Conservation (phyloP, 2,329 filamentous ascomycete genomes). For the Lachnellula hyalina region DNA sequence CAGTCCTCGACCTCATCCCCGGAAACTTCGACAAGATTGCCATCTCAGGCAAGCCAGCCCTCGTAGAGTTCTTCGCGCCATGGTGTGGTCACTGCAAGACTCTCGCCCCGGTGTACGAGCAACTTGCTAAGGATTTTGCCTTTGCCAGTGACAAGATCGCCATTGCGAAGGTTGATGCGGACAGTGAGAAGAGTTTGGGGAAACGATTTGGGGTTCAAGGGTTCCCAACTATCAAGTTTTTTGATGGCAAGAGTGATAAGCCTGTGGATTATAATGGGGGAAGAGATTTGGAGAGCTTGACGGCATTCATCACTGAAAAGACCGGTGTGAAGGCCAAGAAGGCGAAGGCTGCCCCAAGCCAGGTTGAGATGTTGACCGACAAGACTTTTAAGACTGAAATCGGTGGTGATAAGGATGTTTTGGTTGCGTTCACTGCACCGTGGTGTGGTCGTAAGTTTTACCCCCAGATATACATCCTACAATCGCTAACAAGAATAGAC, state of each 20-base stretch:
- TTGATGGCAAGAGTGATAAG: slow-evolving; percentile 87
- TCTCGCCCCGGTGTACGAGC: slow-evolving; percentile 90
- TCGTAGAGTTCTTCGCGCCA: slow-evolving; percentile 96
- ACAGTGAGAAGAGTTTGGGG: slow-evolving; percentile 78
- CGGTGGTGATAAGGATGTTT: slow-evolving; percentile 79
- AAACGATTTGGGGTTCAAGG: slow-evolving; percentile 85
- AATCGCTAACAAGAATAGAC: slow-evolving; percentile 51
- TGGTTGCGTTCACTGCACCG: slow-evolving; percentile 95
- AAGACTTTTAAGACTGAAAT: slow-evolving; percentile 69
- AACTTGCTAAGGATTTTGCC: slow-evolving; percentile 72
- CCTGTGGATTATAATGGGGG: slow-evolving; percentile 82
- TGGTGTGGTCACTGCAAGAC: slow-evolving; percentile 99
- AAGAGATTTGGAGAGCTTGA: slow-evolving; percentile 81
- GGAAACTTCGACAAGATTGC: slow-evolving; percentile 89
- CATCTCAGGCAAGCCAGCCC: slow-evolving; percentile 86
- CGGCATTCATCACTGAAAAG: slow-evolving; percentile 78
- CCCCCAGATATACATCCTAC: background rate
- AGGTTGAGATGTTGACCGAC: slow-evolving; percentile 77
- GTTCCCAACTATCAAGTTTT: slow-evolving; percentile 96
- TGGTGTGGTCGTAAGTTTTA: slow-evolving; percentile 83
- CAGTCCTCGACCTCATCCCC: slow-evolving; percentile 84
- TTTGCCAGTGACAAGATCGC: slow-evolving; percentile 67
- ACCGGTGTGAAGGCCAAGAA: slow-evolving; percentile 74
- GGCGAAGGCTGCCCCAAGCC: slow-evolving; percentile 66
- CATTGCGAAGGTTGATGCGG: slow-evolving; percentile 95